These are phyloP conservation scores for Russula dissimulans DNA, from an alignment of 768 basidiomycete species.

Conservation along the genomic window DNA sequence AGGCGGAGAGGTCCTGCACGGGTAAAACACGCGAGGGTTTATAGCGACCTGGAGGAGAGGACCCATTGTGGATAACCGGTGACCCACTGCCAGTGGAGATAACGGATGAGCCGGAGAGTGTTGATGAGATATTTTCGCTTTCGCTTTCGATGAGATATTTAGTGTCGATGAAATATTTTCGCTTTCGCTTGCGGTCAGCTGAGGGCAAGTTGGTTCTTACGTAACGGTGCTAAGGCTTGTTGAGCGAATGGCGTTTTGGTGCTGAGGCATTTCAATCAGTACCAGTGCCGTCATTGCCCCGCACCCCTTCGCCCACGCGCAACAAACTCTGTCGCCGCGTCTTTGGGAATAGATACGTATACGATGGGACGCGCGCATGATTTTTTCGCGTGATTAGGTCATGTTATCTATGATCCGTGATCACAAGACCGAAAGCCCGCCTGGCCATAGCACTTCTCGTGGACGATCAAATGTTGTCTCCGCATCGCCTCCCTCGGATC, in stretches of 20 bases:
- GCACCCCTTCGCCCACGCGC: neutral
- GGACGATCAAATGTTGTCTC: too few species aligned
- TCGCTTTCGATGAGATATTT: too few species aligned
- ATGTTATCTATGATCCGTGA: neutral
- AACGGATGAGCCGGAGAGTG: too few species aligned
- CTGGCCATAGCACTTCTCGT: neutral
- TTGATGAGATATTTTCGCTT: neutral
- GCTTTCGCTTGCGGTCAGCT: too few species aligned
- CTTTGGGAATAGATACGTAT: neutral
- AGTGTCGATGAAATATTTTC: too few species aligned
- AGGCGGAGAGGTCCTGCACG: neutral
- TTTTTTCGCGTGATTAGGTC: neutral
- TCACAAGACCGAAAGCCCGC: neutral
- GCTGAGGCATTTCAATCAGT: neutral
- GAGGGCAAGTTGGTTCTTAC: neutral
- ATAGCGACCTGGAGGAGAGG: neutral
- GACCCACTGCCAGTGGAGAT: too few species aligned
- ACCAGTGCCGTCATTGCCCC: neutral
- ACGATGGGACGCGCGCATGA: neutral
- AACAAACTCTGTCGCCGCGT: neutral
- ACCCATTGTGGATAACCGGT: neutral
- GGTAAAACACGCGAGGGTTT: neutral
- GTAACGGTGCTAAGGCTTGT: neutral
- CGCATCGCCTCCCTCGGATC: too few species aligned
- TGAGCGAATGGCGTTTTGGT: neutral